Evolutionary conservation across 2,329 filamentous ascomycete genomes (phyloP).

Genomic region (Claviceps purpurea): DNA sequence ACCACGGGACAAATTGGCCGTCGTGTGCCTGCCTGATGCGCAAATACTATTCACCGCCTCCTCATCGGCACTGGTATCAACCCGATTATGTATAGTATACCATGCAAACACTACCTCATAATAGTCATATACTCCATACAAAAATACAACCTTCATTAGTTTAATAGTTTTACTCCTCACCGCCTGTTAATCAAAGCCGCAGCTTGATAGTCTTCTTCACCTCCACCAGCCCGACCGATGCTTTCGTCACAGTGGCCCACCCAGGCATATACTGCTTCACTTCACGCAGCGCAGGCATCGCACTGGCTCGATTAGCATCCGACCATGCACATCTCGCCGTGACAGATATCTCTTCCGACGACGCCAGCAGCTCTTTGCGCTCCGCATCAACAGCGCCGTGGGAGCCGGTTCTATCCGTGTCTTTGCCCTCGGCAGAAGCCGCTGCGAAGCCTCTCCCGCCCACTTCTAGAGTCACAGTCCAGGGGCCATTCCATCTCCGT

Average conservation of each 20-base stretch:
- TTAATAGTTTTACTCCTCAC: background rate
- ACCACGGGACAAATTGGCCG: no score
- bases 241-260: constrained; percentile 70
- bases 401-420: background rate
- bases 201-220: constrained; percentile 56
- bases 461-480: constrained; percentile 43
- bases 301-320: constrained; percentile 59
- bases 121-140: background rate
- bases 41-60: no score
- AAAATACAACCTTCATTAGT: background rate
- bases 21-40: no score
- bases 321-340: constrained; percentile 73
- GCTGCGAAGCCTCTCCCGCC: constrained; percentile 6
- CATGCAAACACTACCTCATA: no score
- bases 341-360: constrained; percentile 36
- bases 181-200: constrained; percentile 15
- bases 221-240: constrained; percentile 66
- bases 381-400: constrained; percentile 6
- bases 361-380: constrained; percentile 6
- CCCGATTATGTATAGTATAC: no score
- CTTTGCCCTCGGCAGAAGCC: background rate
- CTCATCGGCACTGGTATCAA: no score
- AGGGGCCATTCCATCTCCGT: constrained; percentile 62
- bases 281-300: constrained; percentile 77
- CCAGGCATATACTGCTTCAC: constrained; percentile 58